Conservation (phyloP, 768 basidiomycete species). For the Mycena maculata region DNA sequence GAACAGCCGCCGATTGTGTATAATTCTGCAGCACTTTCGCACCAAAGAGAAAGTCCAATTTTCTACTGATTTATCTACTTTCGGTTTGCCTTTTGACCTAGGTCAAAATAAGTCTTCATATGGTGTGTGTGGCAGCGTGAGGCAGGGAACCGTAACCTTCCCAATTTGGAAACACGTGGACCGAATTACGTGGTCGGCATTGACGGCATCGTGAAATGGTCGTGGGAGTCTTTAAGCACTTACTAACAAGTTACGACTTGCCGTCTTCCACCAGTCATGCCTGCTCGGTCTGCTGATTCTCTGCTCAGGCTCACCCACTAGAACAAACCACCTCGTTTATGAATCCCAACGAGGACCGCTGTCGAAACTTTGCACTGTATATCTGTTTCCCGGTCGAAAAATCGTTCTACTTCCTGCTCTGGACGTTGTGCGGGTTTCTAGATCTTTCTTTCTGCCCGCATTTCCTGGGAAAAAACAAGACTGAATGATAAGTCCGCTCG, state of each 20-base stretch:
- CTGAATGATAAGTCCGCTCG: conserved; percentile 1
- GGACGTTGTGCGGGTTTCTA: not conserved
- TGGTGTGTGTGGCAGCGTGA: too few relatives aligned
- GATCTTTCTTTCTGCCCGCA: conserved; percentile 3
- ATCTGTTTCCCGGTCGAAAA: conserved; percentile 7
- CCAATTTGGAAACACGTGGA: too few relatives aligned
- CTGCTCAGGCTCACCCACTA: conserved; percentile 1
- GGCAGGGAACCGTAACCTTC: too few relatives aligned
- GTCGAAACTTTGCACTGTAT: not conserved
- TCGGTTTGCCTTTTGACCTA: too few relatives aligned
- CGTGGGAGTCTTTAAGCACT: too few relatives aligned
- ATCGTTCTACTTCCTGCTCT: conserved; percentile 3
- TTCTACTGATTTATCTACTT: too few relatives aligned
- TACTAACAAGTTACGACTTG: conserved; percentile 8
- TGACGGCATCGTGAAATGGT: too few relatives aligned
- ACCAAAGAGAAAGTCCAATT: too few relatives aligned
- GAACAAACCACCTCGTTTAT: conserved; percentile 2
- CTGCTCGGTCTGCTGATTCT: conserved; percentile 10
- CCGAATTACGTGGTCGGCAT: too few relatives aligned
- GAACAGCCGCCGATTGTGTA: too few relatives aligned
- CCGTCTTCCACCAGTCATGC: conserved; percentile 11
- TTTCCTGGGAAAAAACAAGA: not conserved
- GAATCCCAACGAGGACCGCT: conserved; percentile 1
- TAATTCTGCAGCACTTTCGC: too few relatives aligned
- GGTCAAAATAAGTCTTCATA: too few relatives aligned